Evolutionary conservation across 306 rosid species (phyloP), one percentile per base, ranked within the genome.

Genomic region (Cercis canadensis): DNA sequence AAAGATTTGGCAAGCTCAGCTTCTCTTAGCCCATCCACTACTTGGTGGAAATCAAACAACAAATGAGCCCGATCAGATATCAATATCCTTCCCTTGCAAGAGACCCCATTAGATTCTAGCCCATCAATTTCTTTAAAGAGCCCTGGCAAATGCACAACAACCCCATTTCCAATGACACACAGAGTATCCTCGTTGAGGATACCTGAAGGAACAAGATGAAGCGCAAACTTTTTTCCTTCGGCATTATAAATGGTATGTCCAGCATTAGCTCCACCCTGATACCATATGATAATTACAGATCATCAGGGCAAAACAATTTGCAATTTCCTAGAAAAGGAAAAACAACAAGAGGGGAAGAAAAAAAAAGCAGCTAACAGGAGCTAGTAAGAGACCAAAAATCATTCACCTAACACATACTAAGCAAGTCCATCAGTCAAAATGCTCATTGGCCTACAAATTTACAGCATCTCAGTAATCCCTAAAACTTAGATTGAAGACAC

Each of bases 261-360:
- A 37, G 97, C 99, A 80, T 94, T 94, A 58, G 97, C 96, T 63
- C 99, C 97, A 69, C 99, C 99, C 97, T 94, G 66, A 52, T n/a
- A 62, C 29, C 11, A 59, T 19, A 11, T 6, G 17, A 45, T 10
- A 19, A 67, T 40, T 8, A 29, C 53, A 77, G 54, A 41, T 44
- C 32, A 47, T 65, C 29, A 79, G 62, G 18, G 29, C 57, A 78
- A 34, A 34, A 34, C n/a, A 34, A 3, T 34, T 34, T 34, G 39
- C 4, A 34, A 34, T 34, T 34, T 2, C 29, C 3, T 75, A 43
- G 64, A 3, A 67, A 71, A n/a, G 5, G 15, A 10, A 34, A 11
- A 32, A 54, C 14, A 15, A 8, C 0, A 5, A 58, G 37, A 59
- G 15, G 43, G 0, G 43, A 37, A 37, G 8, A 37, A 37, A 8